Evolutionary conservation across 2,329 filamentous ascomycete genomes (phyloP).

Genomic region (Botrytis galanthina): DNA sequence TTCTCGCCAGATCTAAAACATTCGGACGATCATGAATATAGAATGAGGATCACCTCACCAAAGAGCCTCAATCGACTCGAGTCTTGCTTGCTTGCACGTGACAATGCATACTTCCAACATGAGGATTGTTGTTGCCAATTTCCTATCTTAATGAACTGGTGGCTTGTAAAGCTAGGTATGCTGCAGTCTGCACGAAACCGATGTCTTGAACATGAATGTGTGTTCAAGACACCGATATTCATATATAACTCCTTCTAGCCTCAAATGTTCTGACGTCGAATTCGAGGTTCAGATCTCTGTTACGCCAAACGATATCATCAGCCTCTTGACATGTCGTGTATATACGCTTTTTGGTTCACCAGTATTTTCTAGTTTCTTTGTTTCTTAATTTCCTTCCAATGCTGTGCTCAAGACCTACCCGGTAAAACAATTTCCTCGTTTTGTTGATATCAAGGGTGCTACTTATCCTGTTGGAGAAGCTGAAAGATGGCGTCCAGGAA

Average conservation of each 20-base stretch:
- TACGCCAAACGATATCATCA: neutral
- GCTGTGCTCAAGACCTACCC: neutral
- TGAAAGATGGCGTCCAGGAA: conserved; percentile 12
- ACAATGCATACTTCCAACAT: neutral
- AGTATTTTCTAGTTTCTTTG: neutral
- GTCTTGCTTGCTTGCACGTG: conserved; percentile 5
- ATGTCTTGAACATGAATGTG: conserved; percentile 2
- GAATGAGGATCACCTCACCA: neutral
- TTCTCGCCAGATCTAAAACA: neutral
- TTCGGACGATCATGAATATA: neutral
- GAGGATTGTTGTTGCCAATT: neutral
- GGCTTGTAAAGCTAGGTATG: neutral
- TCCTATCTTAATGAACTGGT: neutral
- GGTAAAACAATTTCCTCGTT: neutral
- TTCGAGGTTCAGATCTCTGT: neutral
- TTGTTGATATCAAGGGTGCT: neutral
- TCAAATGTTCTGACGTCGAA: neutral
- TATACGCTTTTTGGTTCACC: neutral
- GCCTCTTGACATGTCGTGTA: neutral
- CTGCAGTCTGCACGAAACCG: conserved; percentile 1
- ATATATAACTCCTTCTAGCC: neutral
- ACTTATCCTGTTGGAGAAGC: neutral
- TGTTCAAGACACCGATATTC: neutral
- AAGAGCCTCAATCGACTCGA: neutral
- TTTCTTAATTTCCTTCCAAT: conserved; percentile 4